A percentile compares a stretch with the other conserved stretches of the same genome.
phyloP scores from a whole-genome alignment of 2,329 filamentous ascomycete genomes.

The Ambrosiella xylebori region DNA sequence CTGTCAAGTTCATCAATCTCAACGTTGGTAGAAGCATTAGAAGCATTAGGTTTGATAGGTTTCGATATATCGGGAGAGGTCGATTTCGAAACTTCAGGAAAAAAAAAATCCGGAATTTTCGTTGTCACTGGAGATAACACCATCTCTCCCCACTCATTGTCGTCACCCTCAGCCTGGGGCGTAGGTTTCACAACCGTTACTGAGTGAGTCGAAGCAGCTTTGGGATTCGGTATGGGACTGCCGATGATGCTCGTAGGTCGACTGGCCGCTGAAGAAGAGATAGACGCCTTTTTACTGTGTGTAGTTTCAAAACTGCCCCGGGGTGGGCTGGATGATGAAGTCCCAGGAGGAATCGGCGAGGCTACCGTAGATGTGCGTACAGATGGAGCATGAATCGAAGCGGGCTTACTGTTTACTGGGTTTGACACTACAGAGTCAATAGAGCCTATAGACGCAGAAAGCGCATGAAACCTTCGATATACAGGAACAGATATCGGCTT shows the following conservation, averaged over 20 bases:
- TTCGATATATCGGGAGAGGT: neutral
- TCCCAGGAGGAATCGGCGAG: neutral
- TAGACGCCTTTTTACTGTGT: neutral
- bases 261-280: neutral
- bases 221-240: neutral
- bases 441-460: constrained; percentile 3
- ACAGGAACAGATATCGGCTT: constrained; percentile 7
- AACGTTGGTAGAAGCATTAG: neutral
- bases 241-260: neutral
- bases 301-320: neutral
- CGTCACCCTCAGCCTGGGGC: constrained; percentile 19
- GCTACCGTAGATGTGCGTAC: neutral
- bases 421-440: neutral
- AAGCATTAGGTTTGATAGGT: neutral
- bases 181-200: neutral
- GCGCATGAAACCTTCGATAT: constrained; percentile 15
- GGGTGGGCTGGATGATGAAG: neutral
- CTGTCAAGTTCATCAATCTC: neutral
- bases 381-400: neutral
- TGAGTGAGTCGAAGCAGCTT: neutral
- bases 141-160: constrained; percentile 47
- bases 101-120: neutral
- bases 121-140: constrained; percentile 18
- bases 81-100: neutral
- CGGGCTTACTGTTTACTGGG: neutral